Evolutionary conservation across 2,329 filamentous ascomycete genomes (phyloP).

Genomic region (Aureobasidium sp.): DNA sequence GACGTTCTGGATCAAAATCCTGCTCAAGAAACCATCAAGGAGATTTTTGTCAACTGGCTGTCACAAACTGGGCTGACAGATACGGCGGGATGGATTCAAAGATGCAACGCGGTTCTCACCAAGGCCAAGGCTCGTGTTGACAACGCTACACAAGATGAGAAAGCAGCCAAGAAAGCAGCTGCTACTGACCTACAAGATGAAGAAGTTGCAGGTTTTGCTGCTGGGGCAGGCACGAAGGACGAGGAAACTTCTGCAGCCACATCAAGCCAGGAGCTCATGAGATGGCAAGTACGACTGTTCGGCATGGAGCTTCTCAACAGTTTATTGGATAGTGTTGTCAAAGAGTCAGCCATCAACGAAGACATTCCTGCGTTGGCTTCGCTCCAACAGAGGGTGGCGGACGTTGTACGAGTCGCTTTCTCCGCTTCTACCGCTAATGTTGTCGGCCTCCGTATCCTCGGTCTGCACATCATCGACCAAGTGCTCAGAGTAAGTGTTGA

Average conservation of each 20-base stretch:
- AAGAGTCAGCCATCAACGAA: constrained; percentile 68
- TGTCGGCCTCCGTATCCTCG: constrained; percentile 80
- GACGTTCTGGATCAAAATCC: constrained; percentile 72
- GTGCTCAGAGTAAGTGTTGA: constrained; percentile 53
- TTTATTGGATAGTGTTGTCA: constrained; percentile 68
- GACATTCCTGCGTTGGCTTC: constrained; percentile 70
- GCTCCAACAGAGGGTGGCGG: constrained; percentile 74
- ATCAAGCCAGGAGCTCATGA: constrained; percentile 69
- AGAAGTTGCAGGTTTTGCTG: constrained; percentile 90
- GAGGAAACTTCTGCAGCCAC: constrained; percentile 33
- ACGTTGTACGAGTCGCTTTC: constrained; percentile 94
- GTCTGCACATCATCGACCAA: constrained; percentile 86
- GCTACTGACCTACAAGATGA: constrained; percentile 83
- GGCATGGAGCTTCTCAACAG: constrained; percentile 84
- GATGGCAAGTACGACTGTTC: constrained; percentile 94
- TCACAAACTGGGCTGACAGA: constrained; percentile 77
- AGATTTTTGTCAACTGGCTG: constrained; percentile 87
- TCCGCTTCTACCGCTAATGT: constrained; percentile 93
- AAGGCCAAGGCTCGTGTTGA: constrained; percentile 68
- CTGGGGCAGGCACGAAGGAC: constrained; percentile 52
- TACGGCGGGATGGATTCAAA: constrained; percentile 76
- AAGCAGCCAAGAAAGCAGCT: constrained; percentile 34
- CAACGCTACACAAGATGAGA: constrained; percentile 27
- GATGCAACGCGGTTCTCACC: constrained; percentile 80
- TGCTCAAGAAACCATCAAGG: constrained; percentile 69